Evolutionary conservation across 2,329 filamentous ascomycete genomes (phyloP).

Genomic region (Trichophyton simii): DNA sequence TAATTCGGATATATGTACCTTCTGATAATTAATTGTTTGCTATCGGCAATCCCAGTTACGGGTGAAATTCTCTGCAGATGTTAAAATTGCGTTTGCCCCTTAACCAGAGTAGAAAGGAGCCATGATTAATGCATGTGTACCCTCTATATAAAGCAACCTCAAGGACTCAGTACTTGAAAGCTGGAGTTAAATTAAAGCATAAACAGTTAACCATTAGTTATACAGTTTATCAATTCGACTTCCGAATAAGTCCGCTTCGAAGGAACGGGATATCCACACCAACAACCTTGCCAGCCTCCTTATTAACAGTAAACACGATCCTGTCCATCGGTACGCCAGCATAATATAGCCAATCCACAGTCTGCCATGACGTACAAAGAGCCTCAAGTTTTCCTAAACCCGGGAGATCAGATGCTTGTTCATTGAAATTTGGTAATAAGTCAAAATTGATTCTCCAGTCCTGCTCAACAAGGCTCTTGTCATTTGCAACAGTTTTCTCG

Average conservation of each 20-base stretch:
- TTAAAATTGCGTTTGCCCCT: no score
- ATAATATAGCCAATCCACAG: constrained; percentile 28
- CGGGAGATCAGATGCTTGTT: constrained; percentile 20
- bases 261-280: constrained; percentile 27
- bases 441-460: constrained; percentile 17
- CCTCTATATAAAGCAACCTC: no score
- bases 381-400: constrained; percentile 12
- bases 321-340: constrained; percentile 24
- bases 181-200: no score
- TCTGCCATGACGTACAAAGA: constrained; percentile 23
- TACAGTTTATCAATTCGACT: neutral
- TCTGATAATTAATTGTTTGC: no score
- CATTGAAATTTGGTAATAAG: constrained; percentile 11
- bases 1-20: no score
- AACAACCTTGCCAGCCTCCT: constrained; percentile 14
- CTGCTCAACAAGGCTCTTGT: constrained; percentile 12
- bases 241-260: constrained; percentile 16
- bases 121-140: no score
- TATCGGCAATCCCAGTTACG: no score
- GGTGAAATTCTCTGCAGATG: no score
- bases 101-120: no score
- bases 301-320: constrained; percentile 22
- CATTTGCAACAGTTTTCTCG: neutral
- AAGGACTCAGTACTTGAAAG: no score
- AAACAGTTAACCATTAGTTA: no score